These are phyloP conservation scores for Tilletia walkeri DNA, from an alignment of 1,284 basidiomycete genomes.

Conservation along the genomic window DNA sequence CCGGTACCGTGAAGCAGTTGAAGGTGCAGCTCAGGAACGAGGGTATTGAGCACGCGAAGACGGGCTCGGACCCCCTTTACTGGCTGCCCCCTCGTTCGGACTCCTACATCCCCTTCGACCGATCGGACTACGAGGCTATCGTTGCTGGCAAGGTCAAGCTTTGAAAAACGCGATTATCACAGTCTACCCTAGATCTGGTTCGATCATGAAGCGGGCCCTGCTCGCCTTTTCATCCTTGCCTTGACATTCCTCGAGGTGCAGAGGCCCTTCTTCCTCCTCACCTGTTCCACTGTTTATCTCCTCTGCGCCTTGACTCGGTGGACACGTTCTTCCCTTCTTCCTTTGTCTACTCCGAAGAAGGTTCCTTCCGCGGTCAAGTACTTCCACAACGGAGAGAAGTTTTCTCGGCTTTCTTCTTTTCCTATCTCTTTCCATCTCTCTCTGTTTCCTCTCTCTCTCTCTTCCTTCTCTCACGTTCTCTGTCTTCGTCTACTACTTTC, in stretches of 20 bases:
- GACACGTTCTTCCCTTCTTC: too few relatives aligned
- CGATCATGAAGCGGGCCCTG: not conserved
- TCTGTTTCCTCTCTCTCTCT: slow-evolving; percentile 14
- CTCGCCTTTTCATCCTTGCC: not conserved
- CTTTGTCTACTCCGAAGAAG: too few relatives aligned
- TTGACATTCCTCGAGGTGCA: not conserved
- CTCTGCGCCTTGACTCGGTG: too few relatives aligned
- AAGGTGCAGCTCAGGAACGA: slow-evolving; percentile 53
- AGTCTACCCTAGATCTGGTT: not conserved
- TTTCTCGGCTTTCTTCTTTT: too few relatives aligned
- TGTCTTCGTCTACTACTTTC: slow-evolving; percentile 11
- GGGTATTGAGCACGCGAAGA: slow-evolving; percentile 52
- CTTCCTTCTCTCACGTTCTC: slow-evolving; percentile 14
- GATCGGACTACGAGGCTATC: slow-evolving; percentile 35
- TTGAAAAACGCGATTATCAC: slow-evolving; percentile 14
- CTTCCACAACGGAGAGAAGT: too few relatives aligned
- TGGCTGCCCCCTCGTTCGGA: slow-evolving; percentile 44
- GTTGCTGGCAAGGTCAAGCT: slow-evolving; percentile 42
- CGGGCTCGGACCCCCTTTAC: slow-evolving; percentile 35
- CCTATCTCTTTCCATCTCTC: slow-evolving; percentile 17
- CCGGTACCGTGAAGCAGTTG: slow-evolving; percentile 54
- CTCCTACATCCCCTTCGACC: slow-evolving; percentile 40
- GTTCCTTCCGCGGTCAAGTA: too few relatives aligned
- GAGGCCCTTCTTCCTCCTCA: not conserved
- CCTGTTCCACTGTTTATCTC: not conserved